These are phyloP conservation scores for Anthracocystis setariae DNA, from an alignment of 1,284 basidiomycete species.

Conservation along the genomic window DNA sequence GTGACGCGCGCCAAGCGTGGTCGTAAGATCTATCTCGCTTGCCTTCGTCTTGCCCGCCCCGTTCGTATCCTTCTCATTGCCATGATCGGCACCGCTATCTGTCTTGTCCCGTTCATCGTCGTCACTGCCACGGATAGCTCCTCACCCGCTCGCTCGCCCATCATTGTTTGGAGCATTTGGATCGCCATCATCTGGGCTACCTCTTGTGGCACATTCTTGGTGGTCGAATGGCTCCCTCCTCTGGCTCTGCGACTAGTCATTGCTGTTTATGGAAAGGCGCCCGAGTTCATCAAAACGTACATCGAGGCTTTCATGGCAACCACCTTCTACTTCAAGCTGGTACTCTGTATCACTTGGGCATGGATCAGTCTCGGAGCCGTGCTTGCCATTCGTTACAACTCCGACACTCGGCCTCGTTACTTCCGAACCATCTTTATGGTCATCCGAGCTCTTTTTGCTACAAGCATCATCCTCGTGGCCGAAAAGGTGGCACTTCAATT, in stretches of 20 bases:
- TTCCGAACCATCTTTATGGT: conserved; percentile 52
- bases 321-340: conserved; percentile 57
- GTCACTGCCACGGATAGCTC: conserved; percentile 43
- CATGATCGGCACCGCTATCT: conserved; percentile 58
- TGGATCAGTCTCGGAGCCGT: conserved; percentile 65
- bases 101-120: conserved; percentile 62
- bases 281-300: conserved; percentile 57
- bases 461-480: conserved; percentile 54
- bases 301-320: conserved; percentile 60
- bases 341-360: conserved; percentile 64
- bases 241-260: conserved; percentile 52
- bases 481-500: conserved; percentile 60
- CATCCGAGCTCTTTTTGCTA: conserved; percentile 58
- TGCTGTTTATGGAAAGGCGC: conserved; percentile 59
- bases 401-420: conserved; percentile 43
- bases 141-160: conserved; percentile 41
- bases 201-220: conserved; percentile 57
- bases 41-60: conserved; percentile 58
- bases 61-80: conserved; percentile 58
- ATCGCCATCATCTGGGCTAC: conserved; percentile 64
- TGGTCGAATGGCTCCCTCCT: conserved; percentile 58
- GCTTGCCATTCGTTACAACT: conserved; percentile 44
- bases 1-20: conserved; percentile 53
- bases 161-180: conserved; percentile 64
- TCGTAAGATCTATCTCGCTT: conserved; percentile 54